phyloP scores from a whole-genome alignment of 176 grass and related monocot species.

The Typha latifolia region DNA sequence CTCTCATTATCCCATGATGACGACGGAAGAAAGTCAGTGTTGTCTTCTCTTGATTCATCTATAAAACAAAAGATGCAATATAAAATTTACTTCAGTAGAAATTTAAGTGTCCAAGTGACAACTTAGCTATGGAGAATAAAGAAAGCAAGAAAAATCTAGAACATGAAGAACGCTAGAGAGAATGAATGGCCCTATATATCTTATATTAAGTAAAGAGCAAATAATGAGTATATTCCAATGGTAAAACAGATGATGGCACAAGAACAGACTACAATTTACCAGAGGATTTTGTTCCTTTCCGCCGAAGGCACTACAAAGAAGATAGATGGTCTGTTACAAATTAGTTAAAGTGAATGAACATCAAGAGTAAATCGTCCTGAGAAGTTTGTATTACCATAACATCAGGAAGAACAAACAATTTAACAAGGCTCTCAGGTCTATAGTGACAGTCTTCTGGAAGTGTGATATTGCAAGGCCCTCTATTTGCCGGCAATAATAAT shows the following conservation, averaged over 20 bases:
- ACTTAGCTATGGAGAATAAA: not conserved
- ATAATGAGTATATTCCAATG: conserved; percentile 2
- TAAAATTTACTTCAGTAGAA: not conserved
- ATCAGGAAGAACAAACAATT: conserved; percentile 77
- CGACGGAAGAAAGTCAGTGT: conserved; percentile 34
- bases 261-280: conserved; percentile 35
- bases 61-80: conserved; percentile 2
- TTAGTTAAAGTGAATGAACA: not conserved
- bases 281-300: conserved; percentile 47
- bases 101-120: not conserved
- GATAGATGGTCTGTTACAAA: conserved; percentile 22
- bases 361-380: conserved; percentile 11
- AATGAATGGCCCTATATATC: not conserved
- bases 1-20: conserved; percentile 62
- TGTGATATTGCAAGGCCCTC: conserved; percentile 41
- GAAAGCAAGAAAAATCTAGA: not conserved
- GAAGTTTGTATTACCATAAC: conserved; percentile 53
- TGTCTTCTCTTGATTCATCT: conserved; percentile 36
- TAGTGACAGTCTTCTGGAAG: conserved; percentile 99
- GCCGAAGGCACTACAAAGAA: conserved; percentile 49
- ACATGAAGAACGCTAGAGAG: not conserved
- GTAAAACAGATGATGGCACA: conserved; percentile 8
- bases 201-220: conserved; percentile 16
- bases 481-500: conserved; percentile 50
- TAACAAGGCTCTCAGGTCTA: conserved; percentile 77